Base-by-base conservation (phyloP, 306 rosid genomes). In the Rosa lucieae region DNA sequence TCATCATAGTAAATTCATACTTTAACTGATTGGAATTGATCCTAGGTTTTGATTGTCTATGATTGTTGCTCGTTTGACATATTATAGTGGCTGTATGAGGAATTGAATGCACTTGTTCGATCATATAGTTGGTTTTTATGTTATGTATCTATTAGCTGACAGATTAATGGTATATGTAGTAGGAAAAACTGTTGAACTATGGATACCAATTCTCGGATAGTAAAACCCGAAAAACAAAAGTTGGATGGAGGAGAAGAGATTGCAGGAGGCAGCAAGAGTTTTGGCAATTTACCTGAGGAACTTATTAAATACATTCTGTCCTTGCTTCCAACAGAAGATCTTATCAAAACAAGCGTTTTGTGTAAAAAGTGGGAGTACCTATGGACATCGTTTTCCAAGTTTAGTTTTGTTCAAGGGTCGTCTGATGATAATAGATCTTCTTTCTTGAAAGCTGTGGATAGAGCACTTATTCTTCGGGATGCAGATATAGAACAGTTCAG, bases 401-500 rank as follows among this genome's bases (percentile, higher is more conserved):
- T 44, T 70, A 29, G 21, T 2, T 70, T 70, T 21, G 6, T 1
- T 70, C 6, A n/a, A 3, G 1, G 37, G 35, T 1, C 5, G 0
- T 2, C 3, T 8, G 56, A 15, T 5, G 12, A 32, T 32, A 32
- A 26, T 0, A 70, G 55, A 46, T 21, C 55, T 70, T 1, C 39
- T 26, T 1, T 70, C 8, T 9, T 46, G 74, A 70, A 70, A 44
- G 48, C 26, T 46, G 74, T 70, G n/a, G 74, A 70, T n/a, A 70
- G 74, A 70, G 74, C 74, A 26, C 56, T 70, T 23, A 51, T 70
- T 70, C 74, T 70, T 70, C 21, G 55, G 13, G 40, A 55, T 13
- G 40, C 74, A n/a, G 74, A 44, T 46, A 70, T 70, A 70, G 13
- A 70, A 46, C 10, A 5, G 39, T 23, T 70, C 6, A 1, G 10